Conservation (phyloP, 1,139 yeast genomes). For the Hanseniaspora sp. region DNA sequence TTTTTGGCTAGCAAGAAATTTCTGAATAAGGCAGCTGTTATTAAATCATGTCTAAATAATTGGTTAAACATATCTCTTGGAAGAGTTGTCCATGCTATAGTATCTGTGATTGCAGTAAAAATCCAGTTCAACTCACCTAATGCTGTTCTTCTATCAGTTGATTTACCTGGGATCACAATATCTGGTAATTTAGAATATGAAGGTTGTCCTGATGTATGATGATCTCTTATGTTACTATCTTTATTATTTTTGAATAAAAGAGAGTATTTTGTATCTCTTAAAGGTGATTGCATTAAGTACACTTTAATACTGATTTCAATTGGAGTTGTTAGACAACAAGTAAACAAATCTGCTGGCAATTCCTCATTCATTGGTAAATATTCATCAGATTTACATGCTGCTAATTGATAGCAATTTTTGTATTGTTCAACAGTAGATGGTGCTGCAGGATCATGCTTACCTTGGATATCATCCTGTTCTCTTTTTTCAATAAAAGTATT, state of each 20-base stretch:
- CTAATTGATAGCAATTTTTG: conserved; percentile 82
- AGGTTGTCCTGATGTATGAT: conserved; percentile 22
- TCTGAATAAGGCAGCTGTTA: conserved; percentile 92
- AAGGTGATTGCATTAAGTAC: conserved; percentile 77
- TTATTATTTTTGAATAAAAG: conserved; percentile 35
- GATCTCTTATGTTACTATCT: conserved; percentile 22
- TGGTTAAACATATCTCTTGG: conserved; percentile 82
- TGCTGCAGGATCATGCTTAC: conserved; percentile 52
- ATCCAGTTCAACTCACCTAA: conserved; percentile 95
- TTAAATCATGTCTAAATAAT: conserved; percentile 84
- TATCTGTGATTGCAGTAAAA: conserved; percentile 94
- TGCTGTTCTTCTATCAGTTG: conserved; percentile 89
- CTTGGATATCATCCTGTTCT: conserved; percentile 74
- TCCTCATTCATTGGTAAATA: conserved; percentile 87
- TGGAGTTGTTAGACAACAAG: conserved; percentile 91
- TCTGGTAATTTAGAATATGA: conserved; percentile 33
- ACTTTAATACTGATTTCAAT: conserved; percentile 87
- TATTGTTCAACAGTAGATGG: conserved; percentile 49
- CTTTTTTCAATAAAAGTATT: conserved; percentile 84
- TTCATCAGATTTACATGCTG: conserved; percentile 85
- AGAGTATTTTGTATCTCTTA: conserved; percentile 53
- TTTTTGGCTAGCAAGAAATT: conserved; percentile 85
- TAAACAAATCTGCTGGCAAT: conserved; percentile 88
- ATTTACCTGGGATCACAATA: conserved; percentile 73
- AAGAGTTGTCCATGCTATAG: conserved; percentile 92